Base-by-base conservation (phyloP, 2,329 filamentous ascomycete species). In the Trichoderma sp. region DNA sequence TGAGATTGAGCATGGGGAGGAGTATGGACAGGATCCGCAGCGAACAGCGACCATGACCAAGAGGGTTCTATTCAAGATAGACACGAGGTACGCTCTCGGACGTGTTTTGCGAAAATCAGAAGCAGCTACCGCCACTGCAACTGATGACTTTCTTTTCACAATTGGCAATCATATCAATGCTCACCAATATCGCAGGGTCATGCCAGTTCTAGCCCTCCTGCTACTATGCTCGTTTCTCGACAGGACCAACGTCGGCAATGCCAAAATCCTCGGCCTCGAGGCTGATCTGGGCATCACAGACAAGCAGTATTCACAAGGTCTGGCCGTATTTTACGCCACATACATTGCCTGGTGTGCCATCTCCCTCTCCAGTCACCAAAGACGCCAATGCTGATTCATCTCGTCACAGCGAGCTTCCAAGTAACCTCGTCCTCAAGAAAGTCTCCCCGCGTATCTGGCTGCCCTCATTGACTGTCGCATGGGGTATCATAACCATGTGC, bases 211-310 rank as follows among this genome's bases (percentile, higher is more conserved):
- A n/a, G 86, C 89, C 0, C 76, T 92, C 0, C 81, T 92, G 1
- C 91, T 91, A 74, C 83, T 92, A 11, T 91, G 88, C 80, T 91
- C 89, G 1, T 87, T 86, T 73, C 82, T 87, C 64, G 91, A 93
- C 79, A 86, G 91, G 55, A 92, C 90, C n/a, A 93, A 93, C 77
- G 89, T 93, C 47, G 91, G 91, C 47, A 92, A 93, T 76, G 91
- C 90, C 28, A 89, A 89, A 73, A 88, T 92, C 9, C 84, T 91
- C 66, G 87, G 88, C 0, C 83, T 93, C 15, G 87, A 91, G 74
- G 74, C 81, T 1, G 87, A 90, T 75, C 78, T 91, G 2, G 77
- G 81, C 58, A 88, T 93, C 74, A 86, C 81, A 6, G 87, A 90
- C 71, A 81, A 84, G 69, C 88, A 92, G 76, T 93, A 92, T 78